Base-by-base conservation (phyloP, 1,284 basidiomycete species). In the Stereum hirsutum region DNA sequence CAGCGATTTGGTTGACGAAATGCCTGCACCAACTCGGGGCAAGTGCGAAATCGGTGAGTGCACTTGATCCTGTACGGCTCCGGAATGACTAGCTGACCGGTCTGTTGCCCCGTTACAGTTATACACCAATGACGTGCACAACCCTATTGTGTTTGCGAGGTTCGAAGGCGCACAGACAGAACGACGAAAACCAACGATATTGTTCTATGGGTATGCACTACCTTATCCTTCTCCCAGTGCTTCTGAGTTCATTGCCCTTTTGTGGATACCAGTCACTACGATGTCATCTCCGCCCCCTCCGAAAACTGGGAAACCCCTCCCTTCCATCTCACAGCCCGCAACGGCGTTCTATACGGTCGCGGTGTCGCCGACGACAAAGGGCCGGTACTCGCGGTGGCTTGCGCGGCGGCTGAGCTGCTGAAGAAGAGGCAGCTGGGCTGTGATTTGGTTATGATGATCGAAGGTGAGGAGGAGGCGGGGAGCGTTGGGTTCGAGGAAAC, bases 381-480 rank as follows among this genome's bases (percentile, higher is more conserved):
- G 0, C 95, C 96, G 0, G 86, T 96, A 37, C 73, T 98, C 46
- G 93, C 94, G 1, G 75, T 86, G 6, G 95, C 94, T 0, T 91
- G 83, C 53, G 95, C 95, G 0, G 91, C 84, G 1, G 85, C 89
- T 0, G 79, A 88, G 30, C 60, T 99, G 32, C 72, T 92, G 2
- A 72, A 80, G 31, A 68, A 71, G 11, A 72, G 90, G 1, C 74
- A 81, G 23, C 75, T 99, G 1, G 85, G 81, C 25, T 75, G 92
- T 1, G 95, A 99, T 55, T 61, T 99, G 1, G 82, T 97, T 3
- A 83, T 98, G 61, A 64, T 98, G 39, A 80, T 98, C 27, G 95
- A 99, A 64, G 95, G 95, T 0, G 94, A 98, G 59, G 96, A 97
- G 58, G 96, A 99, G 61, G 81, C 80, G 17, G 95, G 95, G 4